Percentiles rank a stretch among this genome's conserved stretches.
These are phyloP conservation scores for Paecilomyces formosus DNA, from an alignment of 2,329 filamentous ascomycete genomes.

Conservation along the genomic window DNA sequence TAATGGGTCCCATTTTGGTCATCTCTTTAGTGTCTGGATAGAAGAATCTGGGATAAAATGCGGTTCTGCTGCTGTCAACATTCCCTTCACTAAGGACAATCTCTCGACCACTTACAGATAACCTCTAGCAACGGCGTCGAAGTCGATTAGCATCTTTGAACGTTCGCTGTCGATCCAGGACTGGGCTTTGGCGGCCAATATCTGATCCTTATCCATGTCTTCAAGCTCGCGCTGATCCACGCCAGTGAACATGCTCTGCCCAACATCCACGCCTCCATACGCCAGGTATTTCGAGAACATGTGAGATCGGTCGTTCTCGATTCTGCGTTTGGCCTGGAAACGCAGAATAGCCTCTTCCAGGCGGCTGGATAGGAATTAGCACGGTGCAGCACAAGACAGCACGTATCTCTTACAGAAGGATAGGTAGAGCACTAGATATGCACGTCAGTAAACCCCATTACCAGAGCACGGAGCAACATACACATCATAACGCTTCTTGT, in stretches of 20 bases:
- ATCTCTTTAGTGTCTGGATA: slow-evolving; percentile 47
- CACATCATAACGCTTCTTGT: slow-evolving; percentile 61
- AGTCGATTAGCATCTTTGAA: slow-evolving; percentile 71
- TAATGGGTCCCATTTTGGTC: slow-evolving; percentile 55
- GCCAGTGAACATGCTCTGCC: slow-evolving; percentile 55
- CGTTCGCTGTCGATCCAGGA: slow-evolving; percentile 42
- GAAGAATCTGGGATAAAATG: slow-evolving; percentile 49
- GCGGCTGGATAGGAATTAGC: slow-evolving; percentile 46
- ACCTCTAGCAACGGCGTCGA: slow-evolving; percentile 65
- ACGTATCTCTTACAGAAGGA: slow-evolving; percentile 46
- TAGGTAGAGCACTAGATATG: slow-evolving; percentile 40
- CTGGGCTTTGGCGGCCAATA: slow-evolving; percentile 54
- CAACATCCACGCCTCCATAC: slow-evolving; percentile 70
- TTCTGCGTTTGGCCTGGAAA: slow-evolving; percentile 68
- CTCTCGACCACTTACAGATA: slow-evolving; percentile 56
- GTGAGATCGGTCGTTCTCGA: slow-evolving; percentile 53
- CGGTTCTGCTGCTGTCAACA: slow-evolving; percentile 37
- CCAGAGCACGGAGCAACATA: slow-evolving; percentile 34
- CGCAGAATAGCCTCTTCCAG: slow-evolving; percentile 80
- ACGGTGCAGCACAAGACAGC: neutral
- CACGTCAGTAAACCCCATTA: slow-evolving; percentile 9
- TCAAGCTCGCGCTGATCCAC: slow-evolving; percentile 56
- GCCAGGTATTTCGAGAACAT: slow-evolving; percentile 75
- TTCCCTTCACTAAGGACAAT: neutral
- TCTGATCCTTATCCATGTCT: slow-evolving; percentile 55